Percentiles rank a stretch among this genome's conserved stretches.
Evolutionary conservation across 352 stramenopile genomes (phyloP).

Genomic region (Thalassiosira livingstoniorum): DNA sequence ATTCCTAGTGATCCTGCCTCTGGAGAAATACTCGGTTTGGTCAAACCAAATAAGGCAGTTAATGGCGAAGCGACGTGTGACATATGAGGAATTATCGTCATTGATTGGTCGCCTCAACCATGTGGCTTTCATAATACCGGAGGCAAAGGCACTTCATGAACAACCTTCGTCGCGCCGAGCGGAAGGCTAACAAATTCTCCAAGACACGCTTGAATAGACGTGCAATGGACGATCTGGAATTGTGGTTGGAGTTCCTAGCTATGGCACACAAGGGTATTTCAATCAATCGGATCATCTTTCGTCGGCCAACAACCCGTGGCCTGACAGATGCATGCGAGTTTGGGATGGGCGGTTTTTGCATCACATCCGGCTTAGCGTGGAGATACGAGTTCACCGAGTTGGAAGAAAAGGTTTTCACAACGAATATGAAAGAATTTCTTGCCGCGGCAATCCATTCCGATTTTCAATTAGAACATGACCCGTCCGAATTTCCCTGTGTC

Average conservation of each 20-base stretch:
- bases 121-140: neutral
- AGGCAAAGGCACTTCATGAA: conserved; percentile 5
- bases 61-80: neutral
- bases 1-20: conserved; percentile 13
- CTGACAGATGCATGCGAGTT: conserved; percentile 17
- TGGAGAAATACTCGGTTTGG: conserved; percentile 21
- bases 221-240: neutral
- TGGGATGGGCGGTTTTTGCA: conserved; percentile 30
- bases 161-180: neutral
- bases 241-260: conserved; percentile 30
- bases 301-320: conserved; percentile 1
- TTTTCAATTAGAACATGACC: conserved; percentile 1
- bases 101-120: neutral
- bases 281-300: conserved; percentile 43
- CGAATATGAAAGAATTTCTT: conserved; percentile 37
- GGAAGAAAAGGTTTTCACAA: conserved; percentile 19
- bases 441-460: neutral
- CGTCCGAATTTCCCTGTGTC: conserved; percentile 2
- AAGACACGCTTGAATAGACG: neutral
- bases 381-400: conserved; percentile 35
- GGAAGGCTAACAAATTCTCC: neutral
- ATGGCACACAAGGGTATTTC: conserved; percentile 27
- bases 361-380: conserved; percentile 12
- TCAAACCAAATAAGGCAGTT: neutral
- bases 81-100: neutral